These are phyloP conservation scores for Fusarium floridanum DNA, from an alignment of 2,329 filamentous ascomycete species.

Conservation along the genomic window DNA sequence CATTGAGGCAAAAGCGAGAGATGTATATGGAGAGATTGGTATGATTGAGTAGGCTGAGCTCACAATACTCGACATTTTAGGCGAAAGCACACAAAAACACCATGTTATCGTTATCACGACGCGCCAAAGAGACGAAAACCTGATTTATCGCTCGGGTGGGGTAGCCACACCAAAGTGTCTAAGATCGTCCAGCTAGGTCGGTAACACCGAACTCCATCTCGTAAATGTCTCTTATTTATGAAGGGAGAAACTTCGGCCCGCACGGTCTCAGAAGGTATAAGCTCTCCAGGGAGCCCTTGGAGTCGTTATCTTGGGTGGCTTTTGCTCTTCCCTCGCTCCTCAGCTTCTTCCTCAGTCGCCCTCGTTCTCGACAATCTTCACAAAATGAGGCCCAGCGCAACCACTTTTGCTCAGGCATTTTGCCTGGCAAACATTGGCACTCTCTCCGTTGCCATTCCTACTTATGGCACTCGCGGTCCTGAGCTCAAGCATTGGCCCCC, in stretches of 20 bases:
- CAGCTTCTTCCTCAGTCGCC: neutral
- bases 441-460: slow-evolving; percentile 22
- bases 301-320: neutral
- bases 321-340: neutral
- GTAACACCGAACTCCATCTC: slow-evolving; percentile 9
- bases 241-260: slow-evolving; percentile 35
- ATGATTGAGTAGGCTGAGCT: neutral
- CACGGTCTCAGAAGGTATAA: slow-evolving; percentile 13
- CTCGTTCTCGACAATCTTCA: neutral
- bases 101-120: neutral
- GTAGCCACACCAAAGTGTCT: slow-evolving; percentile 18
- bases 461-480: slow-evolving; percentile 34
- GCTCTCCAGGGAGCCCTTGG: neutral
- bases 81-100: neutral
- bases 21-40: neutral
- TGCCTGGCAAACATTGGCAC: slow-evolving; percentile 29
- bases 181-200: slow-evolving; percentile 24
- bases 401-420: slow-evolving; percentile 26
- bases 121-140: slow-evolving; percentile 6
- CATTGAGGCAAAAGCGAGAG: neutral
- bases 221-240: neutral
- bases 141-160: slow-evolving; percentile 18
- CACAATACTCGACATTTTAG: neutral
- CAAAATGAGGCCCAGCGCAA: slow-evolving; percentile 30
- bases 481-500: slow-evolving; percentile 53